Evolutionary conservation across 1,284 basidiomycete genomes (phyloP), one percentile per base, ranked within the genome.

Genomic region (Trametes pubescens): DNA sequence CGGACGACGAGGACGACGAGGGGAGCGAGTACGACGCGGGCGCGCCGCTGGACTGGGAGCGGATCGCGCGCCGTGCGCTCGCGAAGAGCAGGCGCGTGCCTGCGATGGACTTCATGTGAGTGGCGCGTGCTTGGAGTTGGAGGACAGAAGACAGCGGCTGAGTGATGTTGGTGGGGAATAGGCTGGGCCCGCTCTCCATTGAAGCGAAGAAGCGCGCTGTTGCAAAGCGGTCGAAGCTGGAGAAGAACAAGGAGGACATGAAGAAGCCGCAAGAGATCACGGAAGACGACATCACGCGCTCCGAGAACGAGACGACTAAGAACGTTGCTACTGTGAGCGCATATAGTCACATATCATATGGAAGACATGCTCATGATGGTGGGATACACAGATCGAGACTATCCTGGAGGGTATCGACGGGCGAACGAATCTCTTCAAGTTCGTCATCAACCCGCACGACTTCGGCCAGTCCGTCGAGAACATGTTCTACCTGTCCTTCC

Each of bases 401-500:
- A 77, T 92, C 18, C 78, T 92, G 40, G 72, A 81, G 24, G 74
- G 78, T 6, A 80, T 77, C 11, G 47, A 48, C 1, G 82, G 79
- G 2, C 76, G 79, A 8, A 83, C 93, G 54, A 94, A 95, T 74
- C 72, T 97, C 22, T 96, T 97, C 81, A 79, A 82, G 65, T 93
- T 98, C 72, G 85, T 96, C 52, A 81, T 96, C 65, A 96, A 98
- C 72, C 95, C 95, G 8, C 76, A 89, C 37, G 91, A 94, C 70
- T 98, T 95, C 72, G 90, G 90, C 0, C 95, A 98, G 75, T 94
- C 94, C 0, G 93, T 98, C 22, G 95, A 98, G 77, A 98, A 98
- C 74, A 81, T 97, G 22, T 98, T 98, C 75, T 94, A 97, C 72
- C 83, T 97, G 1, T 95, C 95, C 0, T 98, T 98, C 77, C 81